Base-by-base conservation (phyloP, 163 green algal species). In the Volvox carteri region DNA sequence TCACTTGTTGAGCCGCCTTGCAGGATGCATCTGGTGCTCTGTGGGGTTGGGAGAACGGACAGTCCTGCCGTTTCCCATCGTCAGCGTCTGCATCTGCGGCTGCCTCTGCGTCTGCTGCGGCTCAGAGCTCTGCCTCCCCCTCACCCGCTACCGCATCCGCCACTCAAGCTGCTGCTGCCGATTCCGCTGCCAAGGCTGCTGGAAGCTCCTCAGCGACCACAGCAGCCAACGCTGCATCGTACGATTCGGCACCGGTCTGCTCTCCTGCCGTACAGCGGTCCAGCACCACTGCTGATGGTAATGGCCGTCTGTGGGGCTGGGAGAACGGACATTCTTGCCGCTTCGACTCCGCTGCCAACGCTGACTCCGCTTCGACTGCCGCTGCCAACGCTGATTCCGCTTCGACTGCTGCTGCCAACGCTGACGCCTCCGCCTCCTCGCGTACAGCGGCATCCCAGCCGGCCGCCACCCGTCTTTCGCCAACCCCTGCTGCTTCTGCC, bases 291-390 rank as follows among this genome's bases (percentile, higher is more conserved):
- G 37, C 77, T 23, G 77, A 74, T 54, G 41, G n/a, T 37, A 18
- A 58, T 46, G 77, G 77, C 0, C 54, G 54, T 19, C 54, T 85
- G 37, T 85, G 77, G 77, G 39, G 39, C 54, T 85, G 52, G 52
- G 77, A 85, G 52, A 30, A n/a, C 21, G 37, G 41, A 7, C n/a
- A 50, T 4, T 42, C 21, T 12, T 85, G 77, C 37, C 48, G 11
- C 16, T 46, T 68, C 75, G 30, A 25, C 8, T 41, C 46, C 2
- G n/a, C n/a, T n/a, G 44, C 46, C 3, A 8, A 28, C 35, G 7
- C 35, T 8, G 21, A 78, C 11, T 21, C 70, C 60, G n/a, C n/a
- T n/a, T n/a, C n/a, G n/a, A n/a, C n/a, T n/a, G n/a, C n/a, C n/a
- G n/a, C n/a, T n/a, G n/a, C n/a, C n/a, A n/a, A n/a, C n/a, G n/a